These are phyloP conservation scores for Podaxis sp. DNA, from an alignment of 768 basidiomycete genomes.

Conservation along the genomic window DNA sequence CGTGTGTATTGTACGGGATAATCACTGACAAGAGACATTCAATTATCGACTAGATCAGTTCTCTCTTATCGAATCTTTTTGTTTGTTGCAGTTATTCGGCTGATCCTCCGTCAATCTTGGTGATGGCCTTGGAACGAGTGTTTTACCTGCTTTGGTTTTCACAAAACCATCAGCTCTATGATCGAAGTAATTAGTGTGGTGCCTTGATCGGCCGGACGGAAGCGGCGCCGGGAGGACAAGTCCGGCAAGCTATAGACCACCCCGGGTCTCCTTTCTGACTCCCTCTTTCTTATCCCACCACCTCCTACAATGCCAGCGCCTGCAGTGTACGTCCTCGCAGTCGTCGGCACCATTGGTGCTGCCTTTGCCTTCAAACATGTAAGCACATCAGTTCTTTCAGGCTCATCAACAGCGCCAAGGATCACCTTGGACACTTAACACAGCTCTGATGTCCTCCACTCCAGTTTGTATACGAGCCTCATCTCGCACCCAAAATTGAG, in stretches of 20 bases:
- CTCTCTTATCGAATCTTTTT: too few relatives aligned
- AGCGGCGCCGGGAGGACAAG: not conserved
- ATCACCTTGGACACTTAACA: slow-evolving; percentile 18
- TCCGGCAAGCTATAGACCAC: not conserved
- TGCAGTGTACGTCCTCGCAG: slow-evolving; percentile 50
- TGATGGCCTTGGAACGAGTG: too few relatives aligned
- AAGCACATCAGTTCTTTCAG: slow-evolving; percentile 18
- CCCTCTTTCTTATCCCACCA: not conserved
- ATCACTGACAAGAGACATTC: too few relatives aligned
- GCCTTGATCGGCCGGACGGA: not conserved
- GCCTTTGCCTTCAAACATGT: slow-evolving; percentile 62
- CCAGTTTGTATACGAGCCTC: slow-evolving; percentile 71
- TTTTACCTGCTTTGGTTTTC: too few relatives aligned
- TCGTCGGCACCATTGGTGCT: slow-evolving; percentile 50
- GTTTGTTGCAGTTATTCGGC: too few relatives aligned
- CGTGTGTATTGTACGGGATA: too few relatives aligned
- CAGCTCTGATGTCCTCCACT: slow-evolving; percentile 18
- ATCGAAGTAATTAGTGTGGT: not conserved
- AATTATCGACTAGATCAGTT: too few relatives aligned
- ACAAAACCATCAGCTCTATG: too few relatives aligned
- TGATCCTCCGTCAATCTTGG: too few relatives aligned
- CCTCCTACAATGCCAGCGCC: slow-evolving; percentile 33
- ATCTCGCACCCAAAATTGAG: slow-evolving; percentile 62
- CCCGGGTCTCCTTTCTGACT: not conserved
- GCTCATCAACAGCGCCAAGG: not conserved